Evolutionary conservation across 257 asterid genomes (phyloP), one percentile per base, ranked within the genome.

Genomic region (Solanum arcanum): DNA sequence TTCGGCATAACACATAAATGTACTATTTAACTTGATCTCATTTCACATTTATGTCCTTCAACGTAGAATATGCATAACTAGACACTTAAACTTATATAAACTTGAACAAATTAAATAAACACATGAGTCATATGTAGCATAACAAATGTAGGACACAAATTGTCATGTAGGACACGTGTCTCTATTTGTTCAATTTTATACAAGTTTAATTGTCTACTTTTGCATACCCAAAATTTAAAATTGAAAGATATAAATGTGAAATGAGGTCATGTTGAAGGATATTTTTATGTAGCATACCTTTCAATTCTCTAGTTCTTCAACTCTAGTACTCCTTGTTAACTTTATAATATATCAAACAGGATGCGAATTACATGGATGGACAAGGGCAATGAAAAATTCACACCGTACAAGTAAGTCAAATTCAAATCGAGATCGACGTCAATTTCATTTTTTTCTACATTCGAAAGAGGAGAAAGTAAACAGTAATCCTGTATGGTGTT

Each of bases 351-450:
- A 16, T 35, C n/a, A 35, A 37, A 42, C 90, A 90, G 93, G 77
- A 86, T 64, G 11, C 41, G 74, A 42, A 88, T 86, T 2, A 72
- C 89, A 27, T 77, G 90, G 89, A 35, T 88, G 29, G 90, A 88
- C 78, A 42, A 41, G 66, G 90, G 90, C 59, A 88, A 72, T 60
- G 83, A 84, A 12, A 31, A 81, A 80, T 60, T 27, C 27, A 29
- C 85, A 21, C 82, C 88, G 49, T 29, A 69, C 69, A 47, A 76
- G 93, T 91, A 91, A 91, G 92, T 77, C 62, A 52, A 52, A 18
- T 52, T 52, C 62, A 52, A 52, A 52, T 7, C 12, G 66, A 46
- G 9, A 78, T 78, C 14, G 9, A 46, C 25, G 25, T 44, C 23
- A 44, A 6, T 44, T 44, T 25, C 83, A 14, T 15, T 77, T 78